These are phyloP conservation scores for Talaromyces sp. DNA, from an alignment of 2,329 filamentous ascomycete species.

Conservation along the genomic window DNA sequence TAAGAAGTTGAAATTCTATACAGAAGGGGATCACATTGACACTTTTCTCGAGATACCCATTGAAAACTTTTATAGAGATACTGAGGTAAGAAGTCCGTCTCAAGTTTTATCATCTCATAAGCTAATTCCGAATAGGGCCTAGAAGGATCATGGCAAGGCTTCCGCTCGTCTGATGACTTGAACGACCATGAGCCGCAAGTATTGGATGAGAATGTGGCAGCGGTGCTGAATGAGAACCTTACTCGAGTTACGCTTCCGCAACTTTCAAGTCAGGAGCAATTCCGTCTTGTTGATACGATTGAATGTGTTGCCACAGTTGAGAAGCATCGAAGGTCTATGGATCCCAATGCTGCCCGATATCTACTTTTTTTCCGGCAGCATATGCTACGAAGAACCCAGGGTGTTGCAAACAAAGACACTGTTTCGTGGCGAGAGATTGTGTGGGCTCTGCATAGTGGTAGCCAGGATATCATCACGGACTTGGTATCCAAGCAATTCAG, in stretches of 20 bases:
- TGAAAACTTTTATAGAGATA: slow-evolving; percentile 42
- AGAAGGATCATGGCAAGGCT: slow-evolving; percentile 42
- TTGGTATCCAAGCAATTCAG: slow-evolving; percentile 76
- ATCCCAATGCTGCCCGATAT: slow-evolving; percentile 82
- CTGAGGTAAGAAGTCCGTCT: slow-evolving; percentile 8
- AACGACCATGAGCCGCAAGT: slow-evolving; percentile 52
- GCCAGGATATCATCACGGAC: slow-evolving; percentile 84
- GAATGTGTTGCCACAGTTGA: slow-evolving; percentile 81
- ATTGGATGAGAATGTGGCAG: slow-evolving; percentile 66
- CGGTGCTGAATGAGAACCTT: slow-evolving; percentile 69
- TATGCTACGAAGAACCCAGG: slow-evolving; percentile 61
- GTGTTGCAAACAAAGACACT: slow-evolving; percentile 55
- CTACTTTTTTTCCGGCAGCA: slow-evolving; percentile 83
- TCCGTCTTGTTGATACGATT: slow-evolving; percentile 74
- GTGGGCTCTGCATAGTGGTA: slow-evolving; percentile 40
- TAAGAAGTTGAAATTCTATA: slow-evolving; percentile 73
- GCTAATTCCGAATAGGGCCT: slow-evolving; percentile 20
- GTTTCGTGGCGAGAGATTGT: slow-evolving; percentile 49
- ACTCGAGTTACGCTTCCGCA: slow-evolving; percentile 68
- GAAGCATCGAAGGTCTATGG: slow-evolving; percentile 79
- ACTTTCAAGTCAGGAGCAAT: slow-evolving; percentile 78
- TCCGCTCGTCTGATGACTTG: slow-evolving; percentile 48
- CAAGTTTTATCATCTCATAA: slow-evolving; percentile 10
- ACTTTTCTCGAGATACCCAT: slow-evolving; percentile 61
- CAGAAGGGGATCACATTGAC: slow-evolving; percentile 73